phyloP scores from a whole-genome alignment of 345 rosid genomes.

The Melaleuca alternifolia region DNA sequence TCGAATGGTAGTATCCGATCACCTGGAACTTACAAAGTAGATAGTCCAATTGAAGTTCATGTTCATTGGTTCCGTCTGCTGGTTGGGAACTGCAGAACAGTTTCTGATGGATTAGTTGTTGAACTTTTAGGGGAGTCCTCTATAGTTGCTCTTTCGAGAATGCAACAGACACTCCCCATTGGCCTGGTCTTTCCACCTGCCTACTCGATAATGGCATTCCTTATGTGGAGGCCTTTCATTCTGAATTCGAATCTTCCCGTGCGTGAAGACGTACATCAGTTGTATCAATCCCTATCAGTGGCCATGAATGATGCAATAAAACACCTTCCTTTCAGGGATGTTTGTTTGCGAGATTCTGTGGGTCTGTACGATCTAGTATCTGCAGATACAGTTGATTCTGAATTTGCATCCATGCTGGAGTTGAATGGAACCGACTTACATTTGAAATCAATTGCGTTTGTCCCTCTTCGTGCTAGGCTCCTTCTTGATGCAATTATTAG shows the following conservation, averaged over 20 bases:
- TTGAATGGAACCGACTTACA: constrained; percentile 61
- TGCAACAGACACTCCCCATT: constrained; percentile 87
- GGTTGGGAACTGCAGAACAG: constrained; percentile 78
- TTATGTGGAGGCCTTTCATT: constrained; percentile 72
- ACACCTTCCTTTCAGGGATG: constrained; percentile 87
- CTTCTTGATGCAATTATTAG: constrained; percentile 81
- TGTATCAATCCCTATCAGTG: constrained; percentile 60
- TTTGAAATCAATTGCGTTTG: constrained; percentile 56
- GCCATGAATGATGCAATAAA: constrained; percentile 76
- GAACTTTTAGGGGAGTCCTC: constrained; percentile 91
- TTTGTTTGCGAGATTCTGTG: constrained; percentile 74
- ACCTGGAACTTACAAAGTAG: constrained; percentile 48
- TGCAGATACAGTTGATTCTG: constrained; percentile 80
- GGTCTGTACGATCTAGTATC: constrained; percentile 79
- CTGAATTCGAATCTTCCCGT: constrained; percentile 28
- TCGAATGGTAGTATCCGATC: constrained; percentile 81
- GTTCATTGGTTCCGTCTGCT: constrained; percentile 95
- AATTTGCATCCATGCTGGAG: constrained; percentile 66
- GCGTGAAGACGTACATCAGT: constrained; percentile 76
- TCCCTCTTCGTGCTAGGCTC: constrained; percentile 90
- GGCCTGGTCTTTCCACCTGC: constrained; percentile 91
- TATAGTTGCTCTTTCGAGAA: constrained; percentile 78
- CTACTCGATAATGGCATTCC: constrained; percentile 69
- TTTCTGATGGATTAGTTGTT: constrained; percentile 78
- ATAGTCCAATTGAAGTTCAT: constrained; percentile 53